A percentile compares a stretch with the other conserved stretches of the same genome.
Conservation (phyloP, 1,139 yeast genomes). For the Suhomyces bokatorum region DNA sequence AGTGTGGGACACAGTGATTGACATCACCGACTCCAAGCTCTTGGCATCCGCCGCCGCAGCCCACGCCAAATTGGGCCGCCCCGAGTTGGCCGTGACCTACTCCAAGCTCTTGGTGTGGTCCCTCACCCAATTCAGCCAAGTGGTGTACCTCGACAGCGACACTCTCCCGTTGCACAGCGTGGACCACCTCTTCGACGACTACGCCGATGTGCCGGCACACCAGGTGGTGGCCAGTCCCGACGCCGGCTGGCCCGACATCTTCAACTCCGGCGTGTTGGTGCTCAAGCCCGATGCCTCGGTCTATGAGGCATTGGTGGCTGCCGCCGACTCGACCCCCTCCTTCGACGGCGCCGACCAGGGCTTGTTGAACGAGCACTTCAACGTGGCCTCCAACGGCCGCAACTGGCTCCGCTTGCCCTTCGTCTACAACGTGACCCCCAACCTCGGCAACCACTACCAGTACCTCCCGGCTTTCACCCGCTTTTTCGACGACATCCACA, state of each 20-base stretch:
- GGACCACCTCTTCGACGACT: conserved; percentile 27
- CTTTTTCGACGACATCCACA: conserved; percentile 29
- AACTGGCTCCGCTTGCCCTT: conserved; percentile 33
- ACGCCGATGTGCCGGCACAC: conserved; percentile 14
- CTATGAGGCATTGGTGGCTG: conserved; percentile 21
- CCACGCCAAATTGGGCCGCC: conserved; percentile 24
- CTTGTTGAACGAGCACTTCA: conserved; percentile 31
- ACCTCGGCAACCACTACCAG: conserved; percentile 29
- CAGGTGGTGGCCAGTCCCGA: conserved; percentile 34
- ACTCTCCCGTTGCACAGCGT: conserved; percentile 28
- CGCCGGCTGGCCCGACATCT: conserved; percentile 42
- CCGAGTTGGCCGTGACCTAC: conserved; percentile 31
- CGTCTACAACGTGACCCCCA: conserved; percentile 34
- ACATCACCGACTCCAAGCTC: conserved; percentile 24
- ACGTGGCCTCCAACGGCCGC: conserved; percentile 16
- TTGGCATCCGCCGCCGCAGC: conserved; percentile 24
- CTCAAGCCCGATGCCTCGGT: conserved; percentile 25
- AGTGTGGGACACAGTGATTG: conserved; percentile 28
- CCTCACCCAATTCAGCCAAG: conserved; percentile 23
- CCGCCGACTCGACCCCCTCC: conserved; percentile 16
- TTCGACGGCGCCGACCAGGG: conserved; percentile 42
- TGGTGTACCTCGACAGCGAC: conserved; percentile 35
- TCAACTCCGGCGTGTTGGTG: conserved; percentile 35
- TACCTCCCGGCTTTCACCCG: conserved; percentile 33
- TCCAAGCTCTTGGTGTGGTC: conserved; percentile 33